Conservation (phyloP, 768 basidiomycete species). For the Podaxis sp. region DNA sequence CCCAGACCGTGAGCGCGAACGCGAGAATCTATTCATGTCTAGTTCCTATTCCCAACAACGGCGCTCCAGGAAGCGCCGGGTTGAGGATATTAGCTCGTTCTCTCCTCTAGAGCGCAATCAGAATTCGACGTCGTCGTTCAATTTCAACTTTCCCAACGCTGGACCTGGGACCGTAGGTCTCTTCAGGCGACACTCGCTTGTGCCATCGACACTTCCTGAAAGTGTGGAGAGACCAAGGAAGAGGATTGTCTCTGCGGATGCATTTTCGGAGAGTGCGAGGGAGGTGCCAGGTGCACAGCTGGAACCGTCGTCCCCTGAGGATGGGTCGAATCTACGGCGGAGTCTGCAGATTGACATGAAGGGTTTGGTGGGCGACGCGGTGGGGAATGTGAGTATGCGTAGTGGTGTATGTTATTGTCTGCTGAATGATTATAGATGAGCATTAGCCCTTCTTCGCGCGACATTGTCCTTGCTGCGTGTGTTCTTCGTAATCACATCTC, state of each 20-base stretch:
- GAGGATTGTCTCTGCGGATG: constrained; percentile 5
- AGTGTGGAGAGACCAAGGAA: constrained; percentile 4
- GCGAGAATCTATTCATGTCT: constrained; percentile 7
- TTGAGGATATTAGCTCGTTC: constrained; percentile 8
- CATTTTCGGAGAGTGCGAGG: background rate
- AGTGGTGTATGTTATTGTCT: background rate
- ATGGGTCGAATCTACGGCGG: constrained; percentile 53
- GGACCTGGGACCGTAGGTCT: background rate
- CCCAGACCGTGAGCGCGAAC: constrained; percentile 12
- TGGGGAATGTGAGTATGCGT: constrained; percentile 65
- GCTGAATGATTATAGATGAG: constrained; percentile 59
- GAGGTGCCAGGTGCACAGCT: background rate
- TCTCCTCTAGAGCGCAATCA: constrained; percentile 7
- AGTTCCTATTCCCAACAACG: constrained; percentile 15
- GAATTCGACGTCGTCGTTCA: background rate
- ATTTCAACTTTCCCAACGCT: constrained; percentile 6
- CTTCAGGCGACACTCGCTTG: background rate
- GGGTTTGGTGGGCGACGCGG: constrained; percentile 72
- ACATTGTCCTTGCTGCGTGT: constrained; percentile 87
- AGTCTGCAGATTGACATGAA: constrained; percentile 79
- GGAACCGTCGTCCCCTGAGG: constrained; percentile 39
- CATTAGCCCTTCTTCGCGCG: constrained; percentile 83
- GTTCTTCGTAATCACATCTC: constrained; percentile 18
- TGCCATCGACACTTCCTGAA: background rate
- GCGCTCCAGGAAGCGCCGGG: constrained; percentile 14